Conservation (phyloP, 2,329 filamentous ascomycete species). For the Aplosporella prunicola region DNA sequence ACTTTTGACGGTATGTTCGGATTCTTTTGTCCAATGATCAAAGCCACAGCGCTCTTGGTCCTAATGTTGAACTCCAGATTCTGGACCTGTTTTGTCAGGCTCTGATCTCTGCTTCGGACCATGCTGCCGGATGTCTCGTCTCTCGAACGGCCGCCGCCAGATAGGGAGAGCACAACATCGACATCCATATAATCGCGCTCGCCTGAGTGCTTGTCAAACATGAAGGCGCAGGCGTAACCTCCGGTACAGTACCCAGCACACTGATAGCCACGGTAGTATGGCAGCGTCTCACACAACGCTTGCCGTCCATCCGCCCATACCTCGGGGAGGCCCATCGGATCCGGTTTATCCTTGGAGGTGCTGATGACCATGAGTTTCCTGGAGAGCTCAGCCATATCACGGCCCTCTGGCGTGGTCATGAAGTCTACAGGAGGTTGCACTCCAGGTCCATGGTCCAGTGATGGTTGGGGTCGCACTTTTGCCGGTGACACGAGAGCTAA, state of each 20-base stretch:
- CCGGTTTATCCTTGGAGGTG: conserved; percentile 15
- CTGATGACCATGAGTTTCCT: background rate
- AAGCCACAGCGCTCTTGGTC: conserved; percentile 41
- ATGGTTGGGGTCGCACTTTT: no score
- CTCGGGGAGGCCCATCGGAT: conserved; percentile 32
- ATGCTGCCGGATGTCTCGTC: conserved; percentile 39
- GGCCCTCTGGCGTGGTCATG: no score
- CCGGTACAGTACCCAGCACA: conserved; percentile 47
- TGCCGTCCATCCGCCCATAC: conserved; percentile 52
- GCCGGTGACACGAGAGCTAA: no score
- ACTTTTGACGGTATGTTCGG: conserved; percentile 39
- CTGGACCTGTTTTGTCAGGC: conserved; percentile 31
- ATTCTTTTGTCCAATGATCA: conserved; percentile 43
- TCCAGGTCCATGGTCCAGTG: no score
- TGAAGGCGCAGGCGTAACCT: conserved; percentile 45
- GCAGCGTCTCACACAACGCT: conserved; percentile 53
- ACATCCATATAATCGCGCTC: conserved; percentile 49
- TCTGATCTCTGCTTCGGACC: conserved; percentile 39
- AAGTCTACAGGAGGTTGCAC: no score
- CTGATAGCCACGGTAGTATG: conserved; percentile 54
- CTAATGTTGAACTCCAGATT: conserved; percentile 31
- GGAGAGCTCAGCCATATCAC: background rate
- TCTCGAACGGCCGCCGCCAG: conserved; percentile 46
- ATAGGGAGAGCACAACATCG: conserved; percentile 54
- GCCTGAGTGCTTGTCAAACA: conserved; percentile 49